A percentile compares a stretch with the other conserved stretches of the same genome.
These are phyloP conservation scores for Condylostoma magnum DNA, from an alignment of 169 alveolate genomes.

Conservation along the genomic window DNA sequence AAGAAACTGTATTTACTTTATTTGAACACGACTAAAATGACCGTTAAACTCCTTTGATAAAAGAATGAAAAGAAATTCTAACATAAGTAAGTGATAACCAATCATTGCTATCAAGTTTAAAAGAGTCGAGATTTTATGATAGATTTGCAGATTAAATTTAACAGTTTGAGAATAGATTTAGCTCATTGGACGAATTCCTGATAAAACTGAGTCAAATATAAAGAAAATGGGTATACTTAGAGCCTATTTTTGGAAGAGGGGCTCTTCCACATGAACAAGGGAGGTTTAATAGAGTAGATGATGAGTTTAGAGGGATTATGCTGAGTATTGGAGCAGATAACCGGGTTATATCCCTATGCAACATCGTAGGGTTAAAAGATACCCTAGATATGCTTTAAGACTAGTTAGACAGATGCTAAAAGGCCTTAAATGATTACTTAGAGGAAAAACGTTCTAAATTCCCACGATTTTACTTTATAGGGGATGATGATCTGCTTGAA, in stretches of 20 bases:
- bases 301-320: slow-evolving; percentile 84
- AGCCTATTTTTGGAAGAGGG: slow-evolving; percentile 93
- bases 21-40: slow-evolving; percentile 78
- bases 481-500: slow-evolving; percentile 94
- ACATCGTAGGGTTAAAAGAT: slow-evolving; percentile 79
- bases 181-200: slow-evolving; percentile 83
- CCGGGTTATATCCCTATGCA: slow-evolving; percentile 77
- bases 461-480: slow-evolving; percentile 92
- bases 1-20: slow-evolving; percentile 83
- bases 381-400: slow-evolving; percentile 80
- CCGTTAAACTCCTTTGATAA: slow-evolving; percentile 85
- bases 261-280: slow-evolving; percentile 91
- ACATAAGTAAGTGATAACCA: slow-evolving; percentile 89
- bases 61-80: slow-evolving; percentile 93
- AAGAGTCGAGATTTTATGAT: slow-evolving; percentile 78
- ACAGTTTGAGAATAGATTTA: slow-evolving; percentile 83
- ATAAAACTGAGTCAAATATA: slow-evolving; percentile 80
- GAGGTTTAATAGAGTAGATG: slow-evolving; percentile 89
- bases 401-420: slow-evolving; percentile 89
- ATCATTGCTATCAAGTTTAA: slow-evolving; percentile 78
- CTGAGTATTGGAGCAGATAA: slow-evolving; percentile 77
- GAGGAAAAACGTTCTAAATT: slow-evolving; percentile 90
- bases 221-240: slow-evolving; percentile 92
- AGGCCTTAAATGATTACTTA: slow-evolving; percentile 88
- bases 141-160: slow-evolving; percentile 87